Conservation (phyloP, 768 basidiomycete genomes). For the Floccularia luteovirens region DNA sequence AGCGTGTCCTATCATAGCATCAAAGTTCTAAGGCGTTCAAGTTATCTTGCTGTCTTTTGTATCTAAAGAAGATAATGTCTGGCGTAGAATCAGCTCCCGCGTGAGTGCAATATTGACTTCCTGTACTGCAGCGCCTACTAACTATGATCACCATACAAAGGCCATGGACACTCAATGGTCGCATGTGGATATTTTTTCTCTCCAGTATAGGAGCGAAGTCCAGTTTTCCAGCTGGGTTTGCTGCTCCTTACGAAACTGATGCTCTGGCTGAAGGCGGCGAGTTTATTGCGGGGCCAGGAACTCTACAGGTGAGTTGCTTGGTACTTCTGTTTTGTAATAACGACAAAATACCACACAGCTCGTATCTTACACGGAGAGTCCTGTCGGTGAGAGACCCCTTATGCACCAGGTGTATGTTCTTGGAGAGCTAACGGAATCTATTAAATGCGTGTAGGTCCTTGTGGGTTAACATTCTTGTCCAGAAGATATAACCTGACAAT, state of each 20-base stretch:
- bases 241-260: conserved; percentile 16
- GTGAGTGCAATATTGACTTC: conserved; percentile 4
- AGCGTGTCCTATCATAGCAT: too few relatives aligned
- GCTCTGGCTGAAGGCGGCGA: conserved; percentile 16
- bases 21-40: too few relatives aligned
- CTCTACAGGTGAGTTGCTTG: conserved; percentile 12
- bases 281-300: conserved; percentile 20
- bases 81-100: conserved; percentile 9
- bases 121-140: neutral
- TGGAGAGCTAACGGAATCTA: too few relatives aligned
- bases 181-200: conserved; percentile 17
- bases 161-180: conserved; percentile 22
- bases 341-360: conserved; percentile 10
- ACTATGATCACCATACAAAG: conserved; percentile 6
- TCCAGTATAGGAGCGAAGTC: conserved; percentile 11
- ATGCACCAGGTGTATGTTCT: neutral
- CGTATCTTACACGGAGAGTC: conserved; percentile 20
- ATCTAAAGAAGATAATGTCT: conserved; percentile 7
- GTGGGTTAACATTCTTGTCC: conserved; percentile 5
- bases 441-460: conserved; percentile 15
- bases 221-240: conserved; percentile 23
- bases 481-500: neutral
- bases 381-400: conserved; percentile 16
- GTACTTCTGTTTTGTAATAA: neutral
- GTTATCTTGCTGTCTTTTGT: too few relatives aligned